These are phyloP conservation scores for Aquilaria yunnanensis DNA, from an alignment of 345 rosid genomes.

Conservation along the genomic window DNA sequence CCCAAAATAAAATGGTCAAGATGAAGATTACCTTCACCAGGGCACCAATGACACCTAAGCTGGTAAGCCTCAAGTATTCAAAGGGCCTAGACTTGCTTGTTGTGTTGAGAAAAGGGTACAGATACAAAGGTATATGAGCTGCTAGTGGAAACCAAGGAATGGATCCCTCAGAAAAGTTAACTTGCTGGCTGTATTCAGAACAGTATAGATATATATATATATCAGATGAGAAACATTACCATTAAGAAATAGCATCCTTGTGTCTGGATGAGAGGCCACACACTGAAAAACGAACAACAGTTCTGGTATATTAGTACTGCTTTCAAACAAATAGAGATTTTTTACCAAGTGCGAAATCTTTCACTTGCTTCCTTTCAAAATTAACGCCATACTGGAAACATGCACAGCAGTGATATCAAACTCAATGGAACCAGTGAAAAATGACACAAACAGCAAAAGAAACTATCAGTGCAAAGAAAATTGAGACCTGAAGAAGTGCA, in stretches of 20 bases:
- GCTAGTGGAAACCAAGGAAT: constrained; percentile 4
- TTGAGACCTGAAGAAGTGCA: constrained; percentile 91
- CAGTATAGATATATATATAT: no score
- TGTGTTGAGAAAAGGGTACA: constrained; percentile 93
- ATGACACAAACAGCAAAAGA: no score
- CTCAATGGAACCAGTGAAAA: no score
- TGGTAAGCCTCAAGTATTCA: constrained; percentile 92
- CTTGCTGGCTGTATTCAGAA: no score
- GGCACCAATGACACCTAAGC: constrained; percentile 99
- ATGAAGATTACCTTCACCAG: constrained; percentile 72
- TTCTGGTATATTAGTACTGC: no score
- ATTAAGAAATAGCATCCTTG: constrained; percentile 85
- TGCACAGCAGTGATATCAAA: no score
- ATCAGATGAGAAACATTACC: constrained; percentile 32
- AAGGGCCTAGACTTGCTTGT: constrained; percentile 96
- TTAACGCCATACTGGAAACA: no score
- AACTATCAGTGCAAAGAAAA: no score
- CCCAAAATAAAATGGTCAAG: background rate
- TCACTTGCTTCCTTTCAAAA: background rate
- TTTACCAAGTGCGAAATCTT: no score
- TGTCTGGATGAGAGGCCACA: constrained; percentile 97
- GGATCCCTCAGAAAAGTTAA: no score
- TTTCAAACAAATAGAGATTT: no score
- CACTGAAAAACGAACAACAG: constrained; percentile 51
- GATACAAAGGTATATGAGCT: constrained; percentile 96